These are phyloP conservation scores for Exophiala mesophila DNA, from an alignment of 2,329 filamentous ascomycete genomes.

Conservation along the genomic window DNA sequence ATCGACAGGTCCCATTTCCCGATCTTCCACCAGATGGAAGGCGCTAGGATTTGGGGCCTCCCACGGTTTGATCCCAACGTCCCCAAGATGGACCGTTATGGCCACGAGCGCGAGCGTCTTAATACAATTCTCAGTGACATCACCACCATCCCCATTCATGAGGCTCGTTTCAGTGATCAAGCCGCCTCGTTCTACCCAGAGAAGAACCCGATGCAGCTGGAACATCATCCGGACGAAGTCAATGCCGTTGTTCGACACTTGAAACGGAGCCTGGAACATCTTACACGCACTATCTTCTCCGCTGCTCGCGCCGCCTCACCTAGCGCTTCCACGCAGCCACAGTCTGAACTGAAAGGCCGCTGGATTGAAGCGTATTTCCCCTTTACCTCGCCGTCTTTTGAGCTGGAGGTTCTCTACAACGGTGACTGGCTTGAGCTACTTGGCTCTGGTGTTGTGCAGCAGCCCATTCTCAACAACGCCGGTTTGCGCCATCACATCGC, in stretches of 20 bases:
- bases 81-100: background rate
- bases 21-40: constrained; percentile 98
- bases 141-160: constrained; percentile 56
- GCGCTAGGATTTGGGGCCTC: constrained; percentile 76
- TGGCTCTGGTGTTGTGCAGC: constrained; percentile 85
- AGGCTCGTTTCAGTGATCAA: constrained; percentile 16
- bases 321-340: constrained; percentile 31
- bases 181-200: constrained; percentile 58
- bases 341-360: constrained; percentile 75
- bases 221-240: constrained; percentile 69
- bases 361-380: constrained; percentile 99
- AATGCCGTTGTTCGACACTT: constrained; percentile 79
- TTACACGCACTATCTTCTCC: constrained; percentile 85
- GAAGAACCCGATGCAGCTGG: constrained; percentile 74
- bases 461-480: constrained; percentile 73
- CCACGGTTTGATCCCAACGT: constrained; percentile 14
- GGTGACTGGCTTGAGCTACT: constrained; percentile 95
- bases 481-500: constrained; percentile 70
- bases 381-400: constrained; percentile 92
- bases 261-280: constrained; percentile 80
- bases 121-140: constrained; percentile 65
- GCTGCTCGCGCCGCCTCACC: constrained; percentile 58
- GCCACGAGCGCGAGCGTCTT: constrained; percentile 38
- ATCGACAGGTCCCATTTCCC: constrained; percentile 95
- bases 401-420: constrained; percentile 90